Evolutionary conservation across 257 asterid genomes (phyloP).

Genomic region (Salvia hispanica): DNA sequence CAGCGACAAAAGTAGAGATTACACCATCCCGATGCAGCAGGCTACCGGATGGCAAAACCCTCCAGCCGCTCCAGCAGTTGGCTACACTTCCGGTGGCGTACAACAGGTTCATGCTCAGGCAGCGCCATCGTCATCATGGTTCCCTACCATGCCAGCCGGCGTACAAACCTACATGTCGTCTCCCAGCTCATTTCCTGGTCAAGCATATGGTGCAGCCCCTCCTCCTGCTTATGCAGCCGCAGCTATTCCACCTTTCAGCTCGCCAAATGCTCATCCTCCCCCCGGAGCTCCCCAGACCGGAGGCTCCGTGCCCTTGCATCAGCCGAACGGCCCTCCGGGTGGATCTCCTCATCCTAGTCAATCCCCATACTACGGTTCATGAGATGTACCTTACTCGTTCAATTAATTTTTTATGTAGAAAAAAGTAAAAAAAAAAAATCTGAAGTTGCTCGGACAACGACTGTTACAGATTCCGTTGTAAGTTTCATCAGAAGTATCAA

Average conservation of each 20-base stretch:
- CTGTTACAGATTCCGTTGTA: conserved; percentile 10
- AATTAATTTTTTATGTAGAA: neutral
- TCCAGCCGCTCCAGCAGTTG: conserved; percentile 41
- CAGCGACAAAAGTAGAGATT: conserved; percentile 86
- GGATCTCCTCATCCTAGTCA: conserved; percentile 44
- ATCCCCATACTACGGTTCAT: conserved; percentile 46
- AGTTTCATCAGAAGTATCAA: conserved; percentile 19
- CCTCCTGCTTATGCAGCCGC: conserved; percentile 43
- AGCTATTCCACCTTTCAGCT: conserved; percentile 13
- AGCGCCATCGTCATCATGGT: conserved; percentile 51
- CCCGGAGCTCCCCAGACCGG: conserved; percentile 32
- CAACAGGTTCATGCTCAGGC: conserved; percentile 39
- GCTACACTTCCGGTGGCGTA: conserved; percentile 37
- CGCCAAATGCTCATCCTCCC: conserved; percentile 25
- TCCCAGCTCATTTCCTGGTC: conserved; percentile 50
- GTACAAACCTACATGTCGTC: conserved; percentile 38
- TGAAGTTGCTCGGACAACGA: conserved; percentile 3
- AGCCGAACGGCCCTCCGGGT: conserved; percentile 32
- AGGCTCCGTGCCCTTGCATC: conserved; percentile 47
- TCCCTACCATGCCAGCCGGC: conserved; percentile 40
- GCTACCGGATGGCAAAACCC: conserved; percentile 48
- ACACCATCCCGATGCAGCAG: conserved; percentile 70
- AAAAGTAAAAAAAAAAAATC: neutral
- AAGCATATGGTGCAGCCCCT: conserved; percentile 43
- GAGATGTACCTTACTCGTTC: conserved; percentile 25